Evolutionary conservation across 441 rosid species (phyloP), one percentile per base, ranked within the genome.

Genomic region (Mallotus repandus): DNA sequence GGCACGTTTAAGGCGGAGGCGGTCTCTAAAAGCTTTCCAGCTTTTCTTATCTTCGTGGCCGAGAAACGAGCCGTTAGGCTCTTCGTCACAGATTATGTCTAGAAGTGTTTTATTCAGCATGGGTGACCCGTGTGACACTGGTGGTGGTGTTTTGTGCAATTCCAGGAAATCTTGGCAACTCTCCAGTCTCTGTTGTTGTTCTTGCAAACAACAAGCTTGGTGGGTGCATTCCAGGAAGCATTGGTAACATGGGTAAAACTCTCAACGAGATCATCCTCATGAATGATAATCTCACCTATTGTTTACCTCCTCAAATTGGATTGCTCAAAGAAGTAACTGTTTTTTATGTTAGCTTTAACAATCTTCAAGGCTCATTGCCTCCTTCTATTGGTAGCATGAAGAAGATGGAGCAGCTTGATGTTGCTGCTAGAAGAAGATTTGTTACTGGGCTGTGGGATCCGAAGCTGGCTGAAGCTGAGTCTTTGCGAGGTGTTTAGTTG

Each of bases 191-290:
- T 0, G 94, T 91, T 2, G 81, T 91, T 62, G 85, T 89, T 45
- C 86, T 92, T 15, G 94, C 98, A 41, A 71, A 88, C 78, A 94
- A 94, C 88, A 87, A 91, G 43, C 89, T 94, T 38, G 66, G 48
- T 0, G 98, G 99, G 0, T 89, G 97, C 75, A 86, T 94, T 71
- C 99, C 99, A 0, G 77, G 62, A 15, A 82, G 81, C 73, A 82
- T 94, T n/a, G 94, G 91, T 0, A 86, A 86, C 61, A 91, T 91
- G 96, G 75, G 70, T 9, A 83, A 84, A 0, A 86, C 88, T 61
- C 79, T 94, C 2, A 85, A 89, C 14, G 96, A 94, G 81, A 88
- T 91, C 35, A 55, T 85, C 46, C 83, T 91, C 70, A 63, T 75
- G 74, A 82, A 85, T 68, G 92, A 91, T 67, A 76, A 69, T 7